These are phyloP conservation scores for Tanacetum coccineum DNA, from an alignment of 129 eudicot species.

Conservation along the genomic window DNA sequence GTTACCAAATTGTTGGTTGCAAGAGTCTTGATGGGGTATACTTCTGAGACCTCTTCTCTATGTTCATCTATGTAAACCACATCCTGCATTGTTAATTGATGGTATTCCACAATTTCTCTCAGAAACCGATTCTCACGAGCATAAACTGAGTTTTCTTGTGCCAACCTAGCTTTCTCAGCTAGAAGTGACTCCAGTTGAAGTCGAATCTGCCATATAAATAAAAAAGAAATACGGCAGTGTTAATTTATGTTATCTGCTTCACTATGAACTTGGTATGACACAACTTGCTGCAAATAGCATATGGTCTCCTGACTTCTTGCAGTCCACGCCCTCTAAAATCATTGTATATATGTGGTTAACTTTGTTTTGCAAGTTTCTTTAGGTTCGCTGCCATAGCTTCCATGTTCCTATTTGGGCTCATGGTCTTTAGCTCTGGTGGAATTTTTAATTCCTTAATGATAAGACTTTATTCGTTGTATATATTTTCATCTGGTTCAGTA, in stretches of 20 bases:
- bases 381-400: too few relatives aligned
- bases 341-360: too few relatives aligned
- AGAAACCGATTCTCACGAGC: slow-evolving; percentile 94
- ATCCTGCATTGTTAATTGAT: slow-evolving; percentile 97
- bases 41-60: slow-evolving; percentile 87
- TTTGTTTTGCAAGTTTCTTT: too few relatives aligned
- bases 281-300: too few relatives aligned
- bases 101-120: slow-evolving; percentile 94
- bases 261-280: neutral
- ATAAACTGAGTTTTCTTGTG: slow-evolving; percentile 86
- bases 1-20: slow-evolving; percentile 26
- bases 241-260: neutral
- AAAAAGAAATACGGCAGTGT: neutral
- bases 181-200: slow-evolving; percentile 91
- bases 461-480: too few relatives aligned
- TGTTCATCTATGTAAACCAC: slow-evolving; percentile 84
- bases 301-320: too few relatives aligned
- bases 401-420: too few relatives aligned
- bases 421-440: too few relatives aligned
- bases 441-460: too few relatives aligned
- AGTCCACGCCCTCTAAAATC: too few relatives aligned
- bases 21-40: slow-evolving; percentile 56
- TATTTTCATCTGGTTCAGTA: too few relatives aligned
- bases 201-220: slow-evolving; percentile 54
- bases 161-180: slow-evolving; percentile 95